These are phyloP conservation scores for Boletellus emodensis DNA, from an alignment of 768 basidiomycete species.

Conservation along the genomic window DNA sequence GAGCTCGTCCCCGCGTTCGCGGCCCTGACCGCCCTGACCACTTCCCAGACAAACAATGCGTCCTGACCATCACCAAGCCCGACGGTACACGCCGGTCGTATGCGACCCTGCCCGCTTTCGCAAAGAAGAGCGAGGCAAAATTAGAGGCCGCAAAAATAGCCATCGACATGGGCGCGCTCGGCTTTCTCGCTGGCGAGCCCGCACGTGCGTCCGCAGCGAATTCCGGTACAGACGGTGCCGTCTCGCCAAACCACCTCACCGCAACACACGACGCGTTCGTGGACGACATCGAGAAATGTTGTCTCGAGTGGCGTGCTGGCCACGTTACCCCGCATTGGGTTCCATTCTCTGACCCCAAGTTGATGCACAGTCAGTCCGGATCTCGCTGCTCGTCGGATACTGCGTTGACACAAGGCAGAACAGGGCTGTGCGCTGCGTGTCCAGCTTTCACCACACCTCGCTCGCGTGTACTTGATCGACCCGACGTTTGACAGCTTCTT, in stretches of 20 bases:
- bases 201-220: not conserved
- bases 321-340: slow-evolving; percentile 54
- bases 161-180: slow-evolving; percentile 55
- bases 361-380: slow-evolving; percentile 38
- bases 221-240: not conserved
- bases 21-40: slow-evolving; percentile 3
- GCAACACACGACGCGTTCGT: slow-evolving; percentile 17
- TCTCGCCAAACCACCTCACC: too few species aligned
- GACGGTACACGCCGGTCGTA: slow-evolving; percentile 51
- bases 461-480: slow-evolving; percentile 49
- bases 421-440: slow-evolving; percentile 58
- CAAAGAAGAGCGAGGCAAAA: slow-evolving; percentile 52
- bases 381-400: not conserved
- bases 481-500: slow-evolving; percentile 37
- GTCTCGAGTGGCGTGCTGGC: slow-evolving; percentile 50
- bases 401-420: slow-evolving; percentile 28
- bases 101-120: slow-evolving; percentile 43
- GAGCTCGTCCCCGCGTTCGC: slow-evolving; percentile 2
- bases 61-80: slow-evolving; percentile 56
- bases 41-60: slow-evolving; percentile 44
- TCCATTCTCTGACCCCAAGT: slow-evolving; percentile 43
- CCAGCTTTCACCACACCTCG: slow-evolving; percentile 46
- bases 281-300: slow-evolving; percentile 49
- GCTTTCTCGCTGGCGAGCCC: slow-evolving; percentile 34
- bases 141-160: slow-evolving; percentile 49